These are phyloP conservation scores for Sesbania bispinosa DNA, from an alignment of 306 rosid species.

Conservation along the genomic window DNA sequence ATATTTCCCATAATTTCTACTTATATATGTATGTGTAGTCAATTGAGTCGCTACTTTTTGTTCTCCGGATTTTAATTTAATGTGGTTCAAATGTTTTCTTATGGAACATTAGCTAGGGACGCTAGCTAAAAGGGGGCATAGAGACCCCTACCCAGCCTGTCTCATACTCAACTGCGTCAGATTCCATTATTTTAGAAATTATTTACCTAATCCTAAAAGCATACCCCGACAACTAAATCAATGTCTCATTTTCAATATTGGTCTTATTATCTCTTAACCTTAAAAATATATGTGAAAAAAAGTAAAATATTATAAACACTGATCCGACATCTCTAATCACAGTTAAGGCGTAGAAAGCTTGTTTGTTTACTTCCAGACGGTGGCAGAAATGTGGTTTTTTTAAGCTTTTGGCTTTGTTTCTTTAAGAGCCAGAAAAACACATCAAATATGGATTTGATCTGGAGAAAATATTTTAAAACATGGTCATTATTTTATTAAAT, in stretches of 20 bases:
- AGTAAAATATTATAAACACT: slow-evolving; percentile 12
- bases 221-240: slow-evolving; percentile 63
- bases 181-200: slow-evolving; percentile 45
- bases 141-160: slow-evolving; percentile 58
- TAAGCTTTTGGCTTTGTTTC: not conserved
- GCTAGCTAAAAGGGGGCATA: slow-evolving; percentile 27
- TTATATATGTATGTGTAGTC: too few relatives aligned
- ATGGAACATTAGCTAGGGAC: slow-evolving; percentile 32
- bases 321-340: slow-evolving; percentile 32
- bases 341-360: not conserved
- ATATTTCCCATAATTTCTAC: too few relatives aligned
- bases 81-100: slow-evolving; percentile 25
- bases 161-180: slow-evolving; percentile 40
- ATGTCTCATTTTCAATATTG: slow-evolving; percentile 48
- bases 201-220: slow-evolving; percentile 42
- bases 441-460: slow-evolving; percentile 9
- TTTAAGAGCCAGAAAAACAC: not conserved
- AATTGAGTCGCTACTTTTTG: too few relatives aligned
- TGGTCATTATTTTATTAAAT: not conserved
- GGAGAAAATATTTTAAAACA: not conserved
- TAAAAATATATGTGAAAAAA: not conserved
- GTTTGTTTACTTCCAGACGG: slow-evolving; percentile 13
- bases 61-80: not conserved
- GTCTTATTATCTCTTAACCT: not conserved
- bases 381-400: slow-evolving; percentile 5